Conservation (phyloP, 2,329 filamentous ascomycete genomes). For the Coleophoma cylindrospora region DNA sequence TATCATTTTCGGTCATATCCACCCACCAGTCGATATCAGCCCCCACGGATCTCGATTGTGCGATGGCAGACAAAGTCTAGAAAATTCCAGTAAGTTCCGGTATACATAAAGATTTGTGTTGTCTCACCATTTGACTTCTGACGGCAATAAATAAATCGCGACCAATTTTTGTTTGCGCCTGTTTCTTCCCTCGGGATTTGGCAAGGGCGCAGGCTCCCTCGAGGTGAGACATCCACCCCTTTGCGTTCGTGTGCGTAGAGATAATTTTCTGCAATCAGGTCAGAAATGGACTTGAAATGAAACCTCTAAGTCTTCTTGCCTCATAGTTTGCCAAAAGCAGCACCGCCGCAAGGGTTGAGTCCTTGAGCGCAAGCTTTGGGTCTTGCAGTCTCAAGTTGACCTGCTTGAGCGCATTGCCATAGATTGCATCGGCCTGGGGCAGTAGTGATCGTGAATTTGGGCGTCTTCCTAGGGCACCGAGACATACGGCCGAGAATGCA, state of each 20-base stretch:
- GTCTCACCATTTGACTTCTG: no score
- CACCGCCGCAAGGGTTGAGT: conserved; percentile 52
- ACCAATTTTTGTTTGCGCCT: no score
- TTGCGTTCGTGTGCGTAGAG: conserved; percentile 45
- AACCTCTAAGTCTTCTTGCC: conserved; percentile 22
- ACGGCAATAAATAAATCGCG: no score
- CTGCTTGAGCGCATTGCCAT: conserved; percentile 45
- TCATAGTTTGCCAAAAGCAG: conserved; percentile 56
- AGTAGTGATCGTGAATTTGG: conserved; percentile 27
- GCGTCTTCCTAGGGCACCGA: conserved; percentile 50
- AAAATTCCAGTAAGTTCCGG: no score
- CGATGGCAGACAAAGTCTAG: no score
- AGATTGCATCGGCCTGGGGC: conserved; percentile 40
- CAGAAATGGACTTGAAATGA: not conserved
- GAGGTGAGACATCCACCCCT: conserved; percentile 55
- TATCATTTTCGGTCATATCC: conserved; percentile 42
- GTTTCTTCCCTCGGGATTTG: no score
- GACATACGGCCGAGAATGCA: conserved; percentile 50
- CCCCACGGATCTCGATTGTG: no score
- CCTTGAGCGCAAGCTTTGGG: conserved; percentile 39
- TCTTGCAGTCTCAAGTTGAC: conserved; percentile 47
- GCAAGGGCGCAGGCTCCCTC: conserved; percentile 39
- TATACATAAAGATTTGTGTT: no score
- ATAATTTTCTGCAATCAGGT: conserved; percentile 34
- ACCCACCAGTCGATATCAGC: no score